Evolutionary conservation across 352 stramenopile species (phyloP).

Genomic region (Elongisporangium undulatum): DNA sequence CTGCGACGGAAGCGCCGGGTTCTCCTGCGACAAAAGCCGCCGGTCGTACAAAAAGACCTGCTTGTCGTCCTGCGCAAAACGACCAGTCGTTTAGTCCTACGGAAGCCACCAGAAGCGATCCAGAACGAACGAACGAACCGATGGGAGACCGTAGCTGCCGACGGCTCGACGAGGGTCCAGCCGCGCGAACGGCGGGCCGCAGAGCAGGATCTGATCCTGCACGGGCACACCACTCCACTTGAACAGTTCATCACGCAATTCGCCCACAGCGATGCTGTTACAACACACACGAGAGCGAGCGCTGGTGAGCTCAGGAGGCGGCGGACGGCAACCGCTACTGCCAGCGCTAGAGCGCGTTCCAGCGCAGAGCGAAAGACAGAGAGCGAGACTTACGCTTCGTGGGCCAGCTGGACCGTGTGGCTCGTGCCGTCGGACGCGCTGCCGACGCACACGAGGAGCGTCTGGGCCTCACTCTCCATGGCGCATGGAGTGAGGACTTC

Average conservation of each 20-base stretch:
- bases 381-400: background rate
- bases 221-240: constrained; percentile 50
- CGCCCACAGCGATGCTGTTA: constrained; percentile 58
- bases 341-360: background rate
- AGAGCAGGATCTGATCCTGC: constrained; percentile 76
- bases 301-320: background rate
- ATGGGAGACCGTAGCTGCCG: constrained; percentile 60
- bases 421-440: constrained; percentile 21
- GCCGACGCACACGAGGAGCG: constrained; percentile 13
- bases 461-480: background rate
- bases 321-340: background rate
- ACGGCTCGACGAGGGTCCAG: constrained; percentile 69
- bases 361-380: background rate
- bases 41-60: constrained; percentile 82
- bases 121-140: constrained; percentile 13
- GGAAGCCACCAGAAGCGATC: background rate
- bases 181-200: constrained; percentile 68
- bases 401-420: constrained; percentile 13
- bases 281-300: background rate
- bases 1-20: constrained; percentile 21
- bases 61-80: constrained; percentile 38
- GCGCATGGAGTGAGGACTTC: background rate
- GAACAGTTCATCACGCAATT: constrained; percentile 61
- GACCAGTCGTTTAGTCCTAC: background rate
- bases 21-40: constrained; percentile 69